Evolutionary conservation across 371 early-diverging fungal genomes (phyloP).

Genomic region (Rhizopus microsporus): DNA sequence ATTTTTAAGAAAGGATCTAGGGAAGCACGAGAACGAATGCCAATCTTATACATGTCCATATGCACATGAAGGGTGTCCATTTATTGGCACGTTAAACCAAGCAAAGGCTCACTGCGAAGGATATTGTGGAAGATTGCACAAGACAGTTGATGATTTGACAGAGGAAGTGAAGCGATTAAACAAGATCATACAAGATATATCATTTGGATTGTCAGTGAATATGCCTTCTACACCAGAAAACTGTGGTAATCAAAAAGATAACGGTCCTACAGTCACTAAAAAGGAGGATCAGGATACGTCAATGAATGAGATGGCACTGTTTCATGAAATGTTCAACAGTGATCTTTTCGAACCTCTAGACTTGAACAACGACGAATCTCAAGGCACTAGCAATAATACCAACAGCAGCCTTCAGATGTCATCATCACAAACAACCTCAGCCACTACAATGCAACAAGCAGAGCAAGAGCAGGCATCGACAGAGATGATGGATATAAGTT

Average conservation of each 20-base stretch:
- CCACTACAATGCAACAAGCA: not conserved
- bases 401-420: not conserved
- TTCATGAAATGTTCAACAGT: constrained; percentile 38
- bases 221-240: constrained; percentile 24
- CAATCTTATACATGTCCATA: constrained; percentile 44
- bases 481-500: constrained; percentile 20
- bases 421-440: not conserved
- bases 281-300: constrained; percentile 13
- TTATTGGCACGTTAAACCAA: constrained; percentile 35
- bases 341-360: constrained; percentile 26
- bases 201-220: constrained; percentile 12
- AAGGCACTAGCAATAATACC: constrained; percentile 2
- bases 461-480: not conserved
- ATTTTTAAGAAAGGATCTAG: constrained; percentile 37
- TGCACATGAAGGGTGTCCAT: constrained; percentile 42
- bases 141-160: constrained; percentile 37
- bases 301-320: constrained; percentile 33
- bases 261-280: not conserved
- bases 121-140: constrained; percentile 46
- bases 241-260: constrained; percentile 9
- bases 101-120: constrained; percentile 33
- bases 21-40: constrained; percentile 41
- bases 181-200: constrained; percentile 16
- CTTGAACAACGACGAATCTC: constrained; percentile 6
- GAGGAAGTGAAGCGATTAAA: constrained; percentile 33